Evolutionary conservation across 2,329 filamentous ascomycete genomes (phyloP), one percentile per base, ranked within the genome.

Genomic region (Ascochyta koolunga): DNA sequence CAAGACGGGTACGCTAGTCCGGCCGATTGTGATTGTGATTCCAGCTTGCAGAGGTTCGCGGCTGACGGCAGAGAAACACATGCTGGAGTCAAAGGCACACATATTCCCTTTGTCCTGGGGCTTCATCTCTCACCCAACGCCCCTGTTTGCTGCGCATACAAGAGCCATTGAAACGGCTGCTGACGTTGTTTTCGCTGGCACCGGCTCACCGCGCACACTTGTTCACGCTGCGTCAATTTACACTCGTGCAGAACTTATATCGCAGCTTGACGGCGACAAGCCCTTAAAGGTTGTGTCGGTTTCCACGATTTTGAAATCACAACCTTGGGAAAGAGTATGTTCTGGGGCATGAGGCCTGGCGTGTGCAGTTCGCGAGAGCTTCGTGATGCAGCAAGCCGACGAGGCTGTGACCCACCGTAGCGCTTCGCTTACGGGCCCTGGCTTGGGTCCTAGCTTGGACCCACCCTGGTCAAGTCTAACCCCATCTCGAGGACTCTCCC

Each of bases 391-490:
- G 40, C 51, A 45, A 44, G 44, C 19, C 51, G 46, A 54, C 51
- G 50, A 54, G 44, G 53, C 53, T 47, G 39, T 39, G 47, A 44
- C 39, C 47, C 47, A 50, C 41, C 36, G 15, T 50, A 32, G 41
- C 51, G 51, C 41, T 50, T 54, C 51, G 51, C 51, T 54, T 54
- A 50, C 46, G 5, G 40, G 45, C 29, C 19, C 38, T 54, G 50
- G 51, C 51, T 38, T 25, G 5, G 40, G 45, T 22, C 19, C 38
- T 54, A 54, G 51, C 51, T 38, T 25, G 16, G 51, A 41, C 51
- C 37, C 27, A 56, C 49, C 56, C 58, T 38, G 50, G 54, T 59
- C 59, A 48, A 54, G 55, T 49, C 45, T 54, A 61, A 60, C 49
- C 61, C 53, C 56, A 54, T 53, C 48, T 43, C 32, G 35, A 43